Percentiles rank a stretch among this genome's conserved stretches.
Evolutionary conservation across 768 basidiomycete species (phyloP).

Genomic region (Clitopilus hobsonii): DNA sequence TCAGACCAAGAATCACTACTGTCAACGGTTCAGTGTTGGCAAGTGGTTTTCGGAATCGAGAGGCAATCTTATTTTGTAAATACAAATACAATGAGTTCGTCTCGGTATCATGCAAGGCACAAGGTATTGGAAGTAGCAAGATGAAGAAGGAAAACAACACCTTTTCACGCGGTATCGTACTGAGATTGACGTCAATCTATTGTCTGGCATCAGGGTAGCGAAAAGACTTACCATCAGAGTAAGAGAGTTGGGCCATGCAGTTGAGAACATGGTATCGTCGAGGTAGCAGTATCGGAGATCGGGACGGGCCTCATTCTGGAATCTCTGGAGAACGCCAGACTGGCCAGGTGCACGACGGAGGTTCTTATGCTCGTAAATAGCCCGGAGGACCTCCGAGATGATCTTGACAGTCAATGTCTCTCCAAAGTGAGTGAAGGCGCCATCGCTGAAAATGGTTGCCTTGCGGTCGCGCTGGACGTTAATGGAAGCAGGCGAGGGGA

Average conservation of each 20-base stretch:
- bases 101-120: not conserved
- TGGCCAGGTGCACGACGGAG: slow-evolving; percentile 63
- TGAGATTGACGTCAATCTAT: not conserved
- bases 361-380: slow-evolving; percentile 52
- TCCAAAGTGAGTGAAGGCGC: slow-evolving; percentile 39
- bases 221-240: slow-evolving; percentile 42
- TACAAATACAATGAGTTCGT: too few species aligned
- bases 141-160: not conserved
- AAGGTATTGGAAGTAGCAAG: not conserved
- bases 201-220: not conserved
- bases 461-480: slow-evolving; percentile 42
- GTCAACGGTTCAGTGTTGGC: too few species aligned
- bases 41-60: too few species aligned
- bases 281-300: slow-evolving; percentile 55
- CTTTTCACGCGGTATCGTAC: slow-evolving; percentile 1
- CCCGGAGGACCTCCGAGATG: slow-evolving; percentile 58
- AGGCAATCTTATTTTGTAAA: too few species aligned
- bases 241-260: slow-evolving; percentile 69
- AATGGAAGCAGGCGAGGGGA: slow-evolving; percentile 41
- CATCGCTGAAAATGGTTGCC: slow-evolving; percentile 43
- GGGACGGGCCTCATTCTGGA: slow-evolving; percentile 41
- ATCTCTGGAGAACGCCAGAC: slow-evolving; percentile 56
- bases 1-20: too few species aligned
- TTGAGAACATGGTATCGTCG: slow-evolving; percentile 38
- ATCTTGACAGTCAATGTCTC: slow-evolving; percentile 56